Percentiles rank a stretch among this genome's conserved stretches.
Evolutionary conservation across 176 grass and related monocot genomes (phyloP).

Genomic region (Calamus simplicifolius): DNA sequence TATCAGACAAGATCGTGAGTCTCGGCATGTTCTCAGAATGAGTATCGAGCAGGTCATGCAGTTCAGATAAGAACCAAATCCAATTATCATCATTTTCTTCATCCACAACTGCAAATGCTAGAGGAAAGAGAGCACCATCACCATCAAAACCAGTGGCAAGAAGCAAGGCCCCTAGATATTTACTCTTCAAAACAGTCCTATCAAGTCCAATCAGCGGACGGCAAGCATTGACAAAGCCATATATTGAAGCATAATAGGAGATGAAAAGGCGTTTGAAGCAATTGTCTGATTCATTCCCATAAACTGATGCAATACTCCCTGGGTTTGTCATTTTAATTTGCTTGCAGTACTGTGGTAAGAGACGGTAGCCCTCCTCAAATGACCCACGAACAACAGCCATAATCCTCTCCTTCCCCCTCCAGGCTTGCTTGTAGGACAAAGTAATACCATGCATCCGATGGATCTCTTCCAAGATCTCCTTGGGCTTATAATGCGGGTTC

Average conservation of each 20-base stretch:
- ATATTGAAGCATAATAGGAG: slow-evolving; percentile 91
- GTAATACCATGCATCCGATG: slow-evolving; percentile 94
- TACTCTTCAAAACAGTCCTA: slow-evolving; percentile 70
- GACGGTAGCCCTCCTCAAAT: slow-evolving; percentile 90
- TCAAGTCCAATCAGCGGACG: slow-evolving; percentile 89
- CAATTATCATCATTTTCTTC: slow-evolving; percentile 95
- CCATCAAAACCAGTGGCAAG: slow-evolving; percentile 93
- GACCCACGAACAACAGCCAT: slow-evolving; percentile 91
- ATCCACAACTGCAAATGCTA: slow-evolving; percentile 92
- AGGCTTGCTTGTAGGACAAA: slow-evolving; percentile 94
- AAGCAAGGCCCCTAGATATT: slow-evolving; percentile 92
- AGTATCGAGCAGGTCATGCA: slow-evolving; percentile 71
- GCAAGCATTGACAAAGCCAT: slow-evolving; percentile 89
- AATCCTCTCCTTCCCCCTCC: slow-evolving; percentile 96
- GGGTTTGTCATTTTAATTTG: slow-evolving; percentile 85
- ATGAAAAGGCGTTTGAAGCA: slow-evolving; percentile 77
- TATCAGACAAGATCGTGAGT: slow-evolving; percentile 85
- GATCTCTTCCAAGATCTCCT: slow-evolving; percentile 96
- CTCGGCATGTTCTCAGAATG: slow-evolving; percentile 97
- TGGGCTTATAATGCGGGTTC: slow-evolving; percentile 96
- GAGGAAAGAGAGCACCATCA: slow-evolving; percentile 83
- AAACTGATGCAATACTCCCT: slow-evolving; percentile 81
- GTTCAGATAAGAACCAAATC: slow-evolving; percentile 92
- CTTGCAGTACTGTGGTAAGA: slow-evolving; percentile 74
- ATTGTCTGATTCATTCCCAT: slow-evolving; percentile 62